A percentile compares a stretch with the other conserved stretches of the same genome.
Conservation (phyloP, 2,329 filamentous ascomycete genomes). For the Colletotrichum limetticola region DNA sequence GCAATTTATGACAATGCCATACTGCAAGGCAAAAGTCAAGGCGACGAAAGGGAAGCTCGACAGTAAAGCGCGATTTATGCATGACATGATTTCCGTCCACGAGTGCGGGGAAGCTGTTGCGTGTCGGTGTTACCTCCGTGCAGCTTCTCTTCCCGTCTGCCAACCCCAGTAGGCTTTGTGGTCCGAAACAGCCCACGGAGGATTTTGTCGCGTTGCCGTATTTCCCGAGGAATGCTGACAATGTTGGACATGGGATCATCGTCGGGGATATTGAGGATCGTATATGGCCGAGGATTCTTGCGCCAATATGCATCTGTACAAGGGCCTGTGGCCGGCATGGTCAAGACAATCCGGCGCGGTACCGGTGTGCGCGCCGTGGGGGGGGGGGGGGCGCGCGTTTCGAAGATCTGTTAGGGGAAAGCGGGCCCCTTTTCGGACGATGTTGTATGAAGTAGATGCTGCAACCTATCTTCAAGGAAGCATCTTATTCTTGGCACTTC, state of each 20-base stretch:
- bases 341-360: background rate
- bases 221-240: background rate
- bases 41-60: constrained; percentile 3
- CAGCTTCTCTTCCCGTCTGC: background rate
- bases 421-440: constrained; percentile 1
- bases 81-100: constrained; percentile 8
- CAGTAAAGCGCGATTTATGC: constrained; percentile 29
- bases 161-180: constrained; percentile 15
- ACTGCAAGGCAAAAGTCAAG: constrained; percentile 18
- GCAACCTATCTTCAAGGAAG: background rate
- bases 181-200: constrained; percentile 24
- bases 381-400: background rate
- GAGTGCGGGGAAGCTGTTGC: constrained; percentile 12
- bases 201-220: constrained; percentile 13
- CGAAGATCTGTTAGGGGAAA: constrained; percentile 14
- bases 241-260: background rate
- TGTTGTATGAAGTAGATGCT: constrained; percentile 1
- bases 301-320: background rate
- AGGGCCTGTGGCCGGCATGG: background rate
- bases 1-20: constrained; percentile 23
- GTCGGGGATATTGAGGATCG: background rate
- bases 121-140: background rate
- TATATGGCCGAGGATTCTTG: background rate
- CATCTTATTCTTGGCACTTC: constrained; percentile 3
- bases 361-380: background rate